Percentiles rank a stretch among this genome's conserved stretches.
These are phyloP conservation scores for Aspergillus flavus DNA, from an alignment of 2,329 filamentous ascomycete genomes.

Conservation along the genomic window DNA sequence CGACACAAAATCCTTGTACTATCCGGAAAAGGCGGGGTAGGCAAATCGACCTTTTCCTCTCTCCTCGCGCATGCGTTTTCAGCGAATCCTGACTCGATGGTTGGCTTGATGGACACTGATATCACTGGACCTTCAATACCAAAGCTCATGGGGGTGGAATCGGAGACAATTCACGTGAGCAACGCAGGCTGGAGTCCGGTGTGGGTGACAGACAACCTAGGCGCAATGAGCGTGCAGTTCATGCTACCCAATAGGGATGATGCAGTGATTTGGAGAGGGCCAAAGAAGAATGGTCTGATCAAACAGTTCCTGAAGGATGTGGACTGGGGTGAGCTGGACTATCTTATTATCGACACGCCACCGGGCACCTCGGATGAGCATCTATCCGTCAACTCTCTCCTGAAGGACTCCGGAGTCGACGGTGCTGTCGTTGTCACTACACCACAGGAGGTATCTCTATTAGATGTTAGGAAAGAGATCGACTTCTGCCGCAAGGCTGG, in stretches of 20 bases:
- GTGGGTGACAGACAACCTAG: slow-evolving; percentile 91
- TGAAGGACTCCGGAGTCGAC: slow-evolving; percentile 89
- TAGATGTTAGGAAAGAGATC: slow-evolving; percentile 96
- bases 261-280: slow-evolving; percentile 94
- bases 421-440: slow-evolving; percentile 93
- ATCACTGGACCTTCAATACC: slow-evolving; percentile 96
- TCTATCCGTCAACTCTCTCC: slow-evolving; percentile 85
- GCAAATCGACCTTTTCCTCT: slow-evolving; percentile 91
- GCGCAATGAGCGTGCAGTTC: slow-evolving; percentile 97
- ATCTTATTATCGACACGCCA: slow-evolving; percentile 90
- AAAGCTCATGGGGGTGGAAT: slow-evolving; percentile 98
- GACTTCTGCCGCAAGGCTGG: slow-evolving; percentile 96
- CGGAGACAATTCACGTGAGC: slow-evolving; percentile 90
- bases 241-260: slow-evolving; percentile 94
- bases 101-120: slow-evolving; percentile 97
- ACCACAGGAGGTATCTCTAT: slow-evolving; percentile 86
- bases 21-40: slow-evolving; percentile 93
- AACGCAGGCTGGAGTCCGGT: slow-evolving; percentile 90
- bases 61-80: slow-evolving; percentile 90
- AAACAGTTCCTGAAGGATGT: slow-evolving; percentile 98
- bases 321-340: slow-evolving; percentile 94
- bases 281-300: slow-evolving; percentile 98
- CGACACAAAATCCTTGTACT: slow-evolving; percentile 91
- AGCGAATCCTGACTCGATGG: slow-evolving; percentile 72
- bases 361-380: slow-evolving; percentile 96